Evolutionary conservation across 2,329 filamentous ascomycete species (phyloP), one percentile per base, ranked within the genome.

Genomic region (Sporothrix euskadiensis): DNA sequence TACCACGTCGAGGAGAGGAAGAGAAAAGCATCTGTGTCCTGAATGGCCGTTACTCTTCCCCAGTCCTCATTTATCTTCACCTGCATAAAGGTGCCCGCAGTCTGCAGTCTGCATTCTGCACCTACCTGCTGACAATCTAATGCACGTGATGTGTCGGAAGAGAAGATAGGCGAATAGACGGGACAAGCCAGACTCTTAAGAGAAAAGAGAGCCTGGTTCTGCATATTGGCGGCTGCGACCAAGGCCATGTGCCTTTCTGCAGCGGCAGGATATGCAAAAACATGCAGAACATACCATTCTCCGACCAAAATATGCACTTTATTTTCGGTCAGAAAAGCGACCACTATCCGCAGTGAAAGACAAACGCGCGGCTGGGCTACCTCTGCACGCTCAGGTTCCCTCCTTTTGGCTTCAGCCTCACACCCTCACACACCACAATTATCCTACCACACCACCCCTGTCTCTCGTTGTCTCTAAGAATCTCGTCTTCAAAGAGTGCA

Each of bases 321-420:
- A 68, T 68, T 66, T 32, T 66, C 14, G 41, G 63, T 35, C 14
- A 68, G 26, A 44, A 16, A 10, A 66, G n/a, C 12, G 14, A 19
- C 5, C 8, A 8, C 35, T 35, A 26, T 26, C 26, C 35, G 4
- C 35, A 35, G 2, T 35, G 35, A 35, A 8, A 35, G 35, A 35
- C 47, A 56, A 69, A 56, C 66, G 49, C 66, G 66, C 66, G 49
- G 66, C 66, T 69, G 66, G 66, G 44, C 14, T 49, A 12, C 44
- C 44, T 49, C 26, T 1, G 26, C 26, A 26, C 26, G 26, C 26
- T 26, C 44, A 49, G 44, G 66, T 19, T 41, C 49, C 49, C 66
- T 69, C 47, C 9, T 56, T 8, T 35, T 54, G 10, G 9, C 49
- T 49, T 69, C 66, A 69, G 66, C 66, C 66, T 56, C 66, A 69